Evolutionary conservation across 345 rosid species (phyloP), one percentile per base, ranked within the genome.

Genomic region (Pistacia atlantica): DNA sequence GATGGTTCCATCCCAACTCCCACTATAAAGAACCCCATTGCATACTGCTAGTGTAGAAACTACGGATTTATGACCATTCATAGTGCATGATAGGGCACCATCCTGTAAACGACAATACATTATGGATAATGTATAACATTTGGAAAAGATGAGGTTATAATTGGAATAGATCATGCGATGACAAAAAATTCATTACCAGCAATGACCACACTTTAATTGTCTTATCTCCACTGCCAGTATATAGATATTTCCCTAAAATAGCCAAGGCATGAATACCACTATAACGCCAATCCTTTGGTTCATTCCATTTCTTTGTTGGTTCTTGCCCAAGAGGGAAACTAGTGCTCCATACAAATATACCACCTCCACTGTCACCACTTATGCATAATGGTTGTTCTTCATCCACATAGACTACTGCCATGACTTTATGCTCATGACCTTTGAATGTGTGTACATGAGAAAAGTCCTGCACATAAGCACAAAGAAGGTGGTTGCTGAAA

Each of bases 1-100:
- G 70, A 95, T 76, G 62, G 92, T 92, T 76, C 99, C 98, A 85
- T 93, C 99, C 95, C 97, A 92, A 80, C 99, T 92, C 62, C 99
- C 98, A 57, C 99, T 92, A 69, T 93, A 90, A 73, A 95, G 88
- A 60, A 93, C 89, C 62, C 96, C 95, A 55, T 88, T 80, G 20
- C 57, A 77, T 60, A 87, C 87, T 65, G 89, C 80, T 71, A 95
- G 82, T 0, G 97, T 25, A 33, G 99, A 91, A 77, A 95, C 98
- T 73, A 92, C 93, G 11, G 98, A 90, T 85, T 84, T 93, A 76
- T 95, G 99, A 81, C 99, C 97, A 70, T 78, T 79, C 99, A 95
- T 86, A 56, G 89, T 86, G 87, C 96, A 89, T 64, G 83, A 80
- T 25, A 87, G 83, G 42, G 83, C 84, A 78, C 91, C 92, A 82